A percentile compares a stretch with the other conserved stretches of the same genome.
Conservation (phyloP, 2,329 filamentous ascomycete genomes). For the Colletotrichum echinochloae region DNA sequence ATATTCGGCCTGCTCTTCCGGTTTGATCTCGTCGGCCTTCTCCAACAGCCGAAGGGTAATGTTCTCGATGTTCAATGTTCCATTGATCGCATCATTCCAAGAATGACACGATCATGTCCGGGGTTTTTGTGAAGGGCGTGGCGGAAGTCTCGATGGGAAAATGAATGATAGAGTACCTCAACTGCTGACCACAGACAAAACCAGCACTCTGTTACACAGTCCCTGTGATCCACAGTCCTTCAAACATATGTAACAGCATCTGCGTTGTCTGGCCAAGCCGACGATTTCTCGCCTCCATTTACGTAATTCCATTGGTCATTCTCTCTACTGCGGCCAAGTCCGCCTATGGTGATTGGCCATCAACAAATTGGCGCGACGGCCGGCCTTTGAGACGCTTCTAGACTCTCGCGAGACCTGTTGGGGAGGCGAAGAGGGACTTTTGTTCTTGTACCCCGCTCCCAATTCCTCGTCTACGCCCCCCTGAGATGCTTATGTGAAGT, state of each 20-base stretch:
- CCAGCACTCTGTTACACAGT: constrained; percentile 2
- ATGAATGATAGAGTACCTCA: not conserved
- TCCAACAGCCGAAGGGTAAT: constrained; percentile 26
- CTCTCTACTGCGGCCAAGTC: constrained; percentile 5
- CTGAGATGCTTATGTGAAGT: too few relatives aligned
- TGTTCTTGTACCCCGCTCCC: constrained; percentile 4
- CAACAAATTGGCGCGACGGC: constrained; percentile 14
- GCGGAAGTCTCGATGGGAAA: not conserved
- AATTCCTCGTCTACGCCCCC: constrained; percentile 1
- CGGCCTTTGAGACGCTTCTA: constrained; percentile 22
- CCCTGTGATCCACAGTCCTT: constrained; percentile 6
- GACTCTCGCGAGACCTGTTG: constrained; percentile 13
- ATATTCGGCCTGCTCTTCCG: constrained; percentile 20
- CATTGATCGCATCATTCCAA: constrained; percentile 29
- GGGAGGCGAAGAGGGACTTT: constrained; percentile 21
- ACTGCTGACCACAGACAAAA: not conserved
- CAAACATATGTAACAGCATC: constrained; percentile 18
- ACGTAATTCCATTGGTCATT: constrained; percentile 40
- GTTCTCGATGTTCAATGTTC: constrained; percentile 13
- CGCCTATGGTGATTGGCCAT: constrained; percentile 21
- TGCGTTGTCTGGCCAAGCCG: constrained; percentile 21
- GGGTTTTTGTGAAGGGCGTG: not conserved
- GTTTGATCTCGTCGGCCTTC: constrained; percentile 13
- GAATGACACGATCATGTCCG: constrained; percentile 1
- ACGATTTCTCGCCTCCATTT: constrained; percentile 10